Base-by-base conservation (phyloP, 2,329 filamentous ascomycete genomes). In the Claviceps paspali region DNA sequence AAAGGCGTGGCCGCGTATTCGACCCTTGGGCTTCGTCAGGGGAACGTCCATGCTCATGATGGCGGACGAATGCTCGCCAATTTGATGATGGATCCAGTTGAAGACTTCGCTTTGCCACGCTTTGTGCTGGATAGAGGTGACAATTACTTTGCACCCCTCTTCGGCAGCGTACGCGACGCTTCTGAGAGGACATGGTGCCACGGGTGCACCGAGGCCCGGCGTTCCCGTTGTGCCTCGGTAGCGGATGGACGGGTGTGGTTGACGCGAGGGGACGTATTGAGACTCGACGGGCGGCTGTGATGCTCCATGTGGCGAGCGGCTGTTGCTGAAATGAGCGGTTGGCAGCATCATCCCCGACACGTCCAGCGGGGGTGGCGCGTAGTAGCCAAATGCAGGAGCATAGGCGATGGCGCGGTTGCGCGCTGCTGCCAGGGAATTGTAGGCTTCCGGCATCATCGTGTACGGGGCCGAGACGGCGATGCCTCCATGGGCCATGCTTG, bases 21-120 rank as follows among this genome's bases (percentile, higher is more conserved):
- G 47, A 5, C 33, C 45, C 30, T 44, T 50, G 21, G 42, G 37
- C 26, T 35, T 39, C 14, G 43, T 46, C 14, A 43, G 32, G 7
- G 54, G 53, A 5, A 54, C 43, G 6, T 54, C 43, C 17, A 57
- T 44, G n/a, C 32, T 35, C 12, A 34, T 34, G 18, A 55, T 48
- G n/a, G 44, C 43, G 9, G 28, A 22, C 2, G 38, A 43, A 22
- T 39, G 35, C 8, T 44, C 37, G 3, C 48, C 48, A 29, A 53
- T 43, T 28, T 45, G 49, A 14, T 44, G 40, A 5, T 43, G 45
- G 9, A 56, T 45, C 55, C 55, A 57, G 8, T 33, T 38, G 15
- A 39, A 46, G 7, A 56, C 49, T 2, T 54, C 48, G 3, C 47
- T 40, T 9, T 40, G 35, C 12, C 29, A 34, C 15, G 43, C 43